Evolutionary conservation across 805 yeast genomes (phyloP).

Genomic region (Myxozyma kluyveri): DNA sequence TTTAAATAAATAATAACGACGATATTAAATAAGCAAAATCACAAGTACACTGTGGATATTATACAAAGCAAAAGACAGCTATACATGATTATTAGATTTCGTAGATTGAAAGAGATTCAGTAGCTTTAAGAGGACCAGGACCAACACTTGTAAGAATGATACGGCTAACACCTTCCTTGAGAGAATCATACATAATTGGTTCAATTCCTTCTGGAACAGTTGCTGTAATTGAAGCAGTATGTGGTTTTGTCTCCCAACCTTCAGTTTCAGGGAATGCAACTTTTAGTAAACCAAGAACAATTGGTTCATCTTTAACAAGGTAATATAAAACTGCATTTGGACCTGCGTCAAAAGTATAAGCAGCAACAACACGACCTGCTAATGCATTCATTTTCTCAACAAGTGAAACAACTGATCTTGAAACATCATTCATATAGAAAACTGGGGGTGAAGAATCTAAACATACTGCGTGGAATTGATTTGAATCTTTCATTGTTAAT

Average conservation of each 20-base stretch:
- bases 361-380: constrained; percentile 70
- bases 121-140: constrained; percentile 70
- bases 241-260: constrained; percentile 62
- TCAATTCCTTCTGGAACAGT: constrained; percentile 38
- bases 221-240: constrained; percentile 34
- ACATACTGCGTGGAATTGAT: constrained; percentile 98
- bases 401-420: constrained; percentile 73
- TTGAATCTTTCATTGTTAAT: constrained; percentile 93
- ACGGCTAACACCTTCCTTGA: constrained; percentile 71
- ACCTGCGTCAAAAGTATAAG: constrained; percentile 98
- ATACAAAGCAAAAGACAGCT: neutral
- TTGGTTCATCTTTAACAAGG: constrained; percentile 67
- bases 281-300: constrained; percentile 67
- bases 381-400: constrained; percentile 72
- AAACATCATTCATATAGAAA: constrained; percentile 87
- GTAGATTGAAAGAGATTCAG: constrained; percentile 56
- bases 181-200: constrained; percentile 49
- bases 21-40: neutral
- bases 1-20: neutral
- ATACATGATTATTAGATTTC: neutral
- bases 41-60: too few species aligned
- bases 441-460: constrained; percentile 94
- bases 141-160: constrained; percentile 86
- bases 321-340: constrained; percentile 97
- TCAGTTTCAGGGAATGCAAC: constrained; percentile 54